Conservation (phyloP, 2,329 filamentous ascomycete genomes). For the Fusarium decemcellulare region DNA sequence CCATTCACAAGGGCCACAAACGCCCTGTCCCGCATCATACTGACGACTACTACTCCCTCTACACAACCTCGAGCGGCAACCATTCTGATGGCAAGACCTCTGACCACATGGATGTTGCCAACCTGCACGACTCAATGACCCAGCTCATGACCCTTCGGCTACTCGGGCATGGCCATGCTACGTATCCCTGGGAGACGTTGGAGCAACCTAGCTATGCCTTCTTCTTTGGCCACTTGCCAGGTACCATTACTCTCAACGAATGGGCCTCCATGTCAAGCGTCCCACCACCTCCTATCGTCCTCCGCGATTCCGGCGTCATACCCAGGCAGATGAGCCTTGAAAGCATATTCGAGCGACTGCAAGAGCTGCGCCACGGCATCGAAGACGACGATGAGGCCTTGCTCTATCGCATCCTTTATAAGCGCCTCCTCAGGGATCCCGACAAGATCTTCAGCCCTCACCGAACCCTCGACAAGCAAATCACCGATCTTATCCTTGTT, state of each 20-base stretch:
- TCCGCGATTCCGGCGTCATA: conserved; percentile 70
- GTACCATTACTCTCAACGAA: conserved; percentile 80
- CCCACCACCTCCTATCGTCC: conserved; percentile 67
- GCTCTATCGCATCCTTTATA: conserved; percentile 76
- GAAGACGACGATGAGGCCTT: conserved; percentile 71
- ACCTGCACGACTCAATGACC: conserved; percentile 69
- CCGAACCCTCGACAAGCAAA: conserved; percentile 77
- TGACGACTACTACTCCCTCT: conserved; percentile 70
- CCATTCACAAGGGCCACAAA: conserved; percentile 69
- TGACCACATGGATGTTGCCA: conserved; percentile 61
- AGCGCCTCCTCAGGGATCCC: conserved; percentile 76
- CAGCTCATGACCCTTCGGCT: conserved; percentile 71
- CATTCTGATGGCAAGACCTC: conserved; percentile 55
- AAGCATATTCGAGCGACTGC: conserved; percentile 71
- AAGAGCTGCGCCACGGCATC: conserved; percentile 69
- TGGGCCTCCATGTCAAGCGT: conserved; percentile 74
- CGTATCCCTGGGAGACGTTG: conserved; percentile 76
- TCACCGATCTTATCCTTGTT: conserved; percentile 78
- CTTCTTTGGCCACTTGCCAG: conserved; percentile 75
- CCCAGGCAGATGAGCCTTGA: conserved; percentile 74
- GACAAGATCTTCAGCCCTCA: conserved; percentile 74
- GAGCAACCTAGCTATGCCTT: conserved; percentile 82
- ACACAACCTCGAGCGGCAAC: conserved; percentile 64
- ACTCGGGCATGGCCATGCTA: conserved; percentile 58
- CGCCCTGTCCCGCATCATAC: conserved; percentile 67